A percentile compares a stretch with the other conserved stretches of the same genome.
Evolutionary conservation across 2,329 filamentous ascomycete species (phyloP).

Genomic region (Exophiala dermatitidis): DNA sequence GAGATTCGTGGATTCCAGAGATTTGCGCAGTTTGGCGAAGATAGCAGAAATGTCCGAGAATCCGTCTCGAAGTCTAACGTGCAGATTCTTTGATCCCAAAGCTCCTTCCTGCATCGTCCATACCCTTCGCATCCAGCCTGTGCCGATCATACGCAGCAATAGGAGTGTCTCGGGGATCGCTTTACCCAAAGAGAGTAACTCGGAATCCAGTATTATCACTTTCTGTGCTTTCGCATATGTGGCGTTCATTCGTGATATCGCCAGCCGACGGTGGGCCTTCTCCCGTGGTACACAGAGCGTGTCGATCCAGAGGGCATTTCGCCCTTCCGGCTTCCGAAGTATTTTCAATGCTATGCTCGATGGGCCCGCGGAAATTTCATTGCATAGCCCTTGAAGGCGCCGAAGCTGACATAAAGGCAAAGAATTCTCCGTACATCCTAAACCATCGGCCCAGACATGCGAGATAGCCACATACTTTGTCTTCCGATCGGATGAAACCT

Average conservation of each 20-base stretch:
- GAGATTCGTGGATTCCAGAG: not conserved
- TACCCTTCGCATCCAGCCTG: conserved; percentile 36
- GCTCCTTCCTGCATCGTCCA: conserved; percentile 40
- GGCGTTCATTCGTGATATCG: conserved; percentile 32
- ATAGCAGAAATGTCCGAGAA: not conserved
- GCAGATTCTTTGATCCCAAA: conserved; percentile 1
- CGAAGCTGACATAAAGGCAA: conserved; percentile 32
- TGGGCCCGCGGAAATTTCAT: conserved; percentile 1
- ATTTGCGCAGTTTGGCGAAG: not conserved
- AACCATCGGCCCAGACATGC: conserved; percentile 36
- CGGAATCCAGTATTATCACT: conserved; percentile 33
- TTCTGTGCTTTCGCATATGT: conserved; percentile 32
- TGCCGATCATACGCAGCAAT: conserved; percentile 31
- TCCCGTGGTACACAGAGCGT: conserved; percentile 25
- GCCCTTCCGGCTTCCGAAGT: not conserved
- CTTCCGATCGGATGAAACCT: not conserved
- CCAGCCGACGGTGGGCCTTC: conserved; percentile 15
- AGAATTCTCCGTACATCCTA: conserved; percentile 31
- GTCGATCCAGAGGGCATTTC: conserved; percentile 25
- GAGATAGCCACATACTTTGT: conserved; percentile 33
- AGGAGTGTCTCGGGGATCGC: conserved; percentile 25
- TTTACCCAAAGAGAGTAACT: conserved; percentile 26
- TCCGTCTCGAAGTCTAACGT: conserved; percentile 3
- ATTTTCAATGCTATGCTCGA: conserved; percentile 1
- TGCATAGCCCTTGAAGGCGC: conserved; percentile 27